A percentile compares a stretch with the other conserved stretches of the same genome.
Evolutionary conservation across 371 early-diverging fungal species (phyloP).

Genomic region (Conidiobolus incongruus): DNA sequence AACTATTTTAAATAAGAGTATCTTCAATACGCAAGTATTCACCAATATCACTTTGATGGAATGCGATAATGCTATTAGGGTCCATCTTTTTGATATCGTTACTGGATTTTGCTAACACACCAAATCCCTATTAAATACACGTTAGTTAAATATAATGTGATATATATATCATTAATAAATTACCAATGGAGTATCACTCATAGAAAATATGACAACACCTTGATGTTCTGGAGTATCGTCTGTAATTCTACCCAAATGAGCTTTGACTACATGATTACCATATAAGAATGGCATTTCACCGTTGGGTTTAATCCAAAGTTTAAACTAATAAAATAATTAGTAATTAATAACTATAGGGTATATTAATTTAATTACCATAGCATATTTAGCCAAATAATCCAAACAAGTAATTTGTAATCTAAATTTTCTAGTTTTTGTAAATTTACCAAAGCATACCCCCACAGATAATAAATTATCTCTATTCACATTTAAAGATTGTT

Average conservation of each 20-base stretch:
- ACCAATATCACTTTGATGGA: constrained; percentile 97
- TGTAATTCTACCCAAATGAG: constrained; percentile 89
- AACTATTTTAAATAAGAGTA: constrained; percentile 64
- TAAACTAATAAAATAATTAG: constrained; percentile 39
- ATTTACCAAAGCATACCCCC: constrained; percentile 97
- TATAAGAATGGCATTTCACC: constrained; percentile 99
- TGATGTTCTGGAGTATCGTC: constrained; percentile 96
- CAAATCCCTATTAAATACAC: constrained; percentile 98
- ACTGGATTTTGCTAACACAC: constrained; percentile 87
- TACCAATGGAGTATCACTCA: constrained; percentile 82
- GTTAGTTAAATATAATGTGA: neutral
- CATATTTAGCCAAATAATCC: constrained; percentile 84
- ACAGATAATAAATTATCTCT: constrained; percentile 74
- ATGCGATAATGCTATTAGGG: constrained; percentile 87
- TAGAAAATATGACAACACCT: constrained; percentile 88
- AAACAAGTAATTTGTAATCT: constrained; percentile 86
- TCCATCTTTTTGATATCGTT: constrained; percentile 77
- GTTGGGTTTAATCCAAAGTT: constrained; percentile 96
- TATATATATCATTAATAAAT: constrained; percentile 3
- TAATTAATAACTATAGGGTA: too few relatives aligned
- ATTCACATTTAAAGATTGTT: constrained; percentile 56
- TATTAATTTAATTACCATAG: constrained; percentile 30
- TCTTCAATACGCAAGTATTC: constrained; percentile 94
- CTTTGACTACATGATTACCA: constrained; percentile 97
- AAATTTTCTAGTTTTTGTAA: constrained; percentile 95